Base-by-base conservation (phyloP, 805 yeast species). In the Candida stauntonica region DNA sequence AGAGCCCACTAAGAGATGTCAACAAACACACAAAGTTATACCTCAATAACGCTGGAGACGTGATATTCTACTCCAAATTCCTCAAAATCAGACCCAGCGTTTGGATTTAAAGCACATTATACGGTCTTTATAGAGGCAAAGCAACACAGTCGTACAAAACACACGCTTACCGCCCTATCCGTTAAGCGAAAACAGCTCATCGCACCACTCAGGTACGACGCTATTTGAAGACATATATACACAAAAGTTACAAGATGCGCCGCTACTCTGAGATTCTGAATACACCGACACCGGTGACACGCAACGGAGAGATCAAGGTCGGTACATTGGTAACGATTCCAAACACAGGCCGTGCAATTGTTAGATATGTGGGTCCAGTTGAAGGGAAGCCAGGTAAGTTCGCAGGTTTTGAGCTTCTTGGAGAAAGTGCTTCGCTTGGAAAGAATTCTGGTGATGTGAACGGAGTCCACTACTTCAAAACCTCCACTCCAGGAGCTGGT, bases 381-480 rank as follows among this genome's bases (percentile, higher is more conserved):
- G 73, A 78, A 17, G 81, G 81, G 17, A 86, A 85, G 54, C 61
- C 63, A 6, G 95, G 96, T 0, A 67, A 70, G 9, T 91, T 80
- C 65, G 96, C 89, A 5, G 99, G 99, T 3, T 72, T 91, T 5
- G 97, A 91, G 57, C 64, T 91, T 30, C 52, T 78, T n/a, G 89
- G 85, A 2, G 79, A 78, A 1, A 72, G 75, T 29, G 63, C 73
- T 0, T 55, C 66, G 5, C 67, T 75, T 38, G 99, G 99, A 17
- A 85, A 86, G 59, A 93, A 91, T 55, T 74, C 77, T 38, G 99
- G 99, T n/a, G 72, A 75, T 29, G 87, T 79, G 31, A 74, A 81
- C 41, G 95, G 95, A 0, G 56, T 65, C 7, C 66, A 66, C 38
- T 88, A 88, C 57, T 89, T 89, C 55, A 65, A 67, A 5, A 86